Base-by-base conservation (phyloP, 2,329 filamentous ascomycete species). In the Drechslerella dactyloides region DNA sequence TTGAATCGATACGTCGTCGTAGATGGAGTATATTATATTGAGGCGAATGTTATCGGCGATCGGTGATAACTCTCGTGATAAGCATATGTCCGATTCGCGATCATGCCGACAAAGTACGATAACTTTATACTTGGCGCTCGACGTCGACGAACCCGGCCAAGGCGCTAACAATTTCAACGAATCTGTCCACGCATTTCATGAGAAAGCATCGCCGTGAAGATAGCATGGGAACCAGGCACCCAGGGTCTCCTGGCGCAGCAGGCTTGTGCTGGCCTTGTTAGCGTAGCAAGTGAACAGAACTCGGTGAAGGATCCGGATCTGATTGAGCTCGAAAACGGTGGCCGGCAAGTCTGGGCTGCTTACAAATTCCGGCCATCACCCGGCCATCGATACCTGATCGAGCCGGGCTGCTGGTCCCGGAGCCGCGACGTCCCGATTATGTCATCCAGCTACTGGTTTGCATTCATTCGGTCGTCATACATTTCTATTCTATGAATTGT, bases 271-370 rank as follows among this genome's bases (percentile, higher is more conserved):
- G 6, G 33, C 13, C 33, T 44, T n/a, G n/a, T 44, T 42, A 7
- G 35, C 13, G 35, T 7, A 57, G 44, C 17, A 44, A 17, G 11
- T 42, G 27, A n/a, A 57, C 42, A 17, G 15, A 23, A 24, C n/a
- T 7, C 17, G 23, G 55, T 58, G 55, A 50, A 58, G 55, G 55
- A 58, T 58, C 55, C 13, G 40, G 19, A 46, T 33, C 55, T 40
- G 19, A 58, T 15, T 3, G 33, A 27, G 6, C 23, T 23, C 23
- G 21, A 35, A 17, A 27, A 11, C 24, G 4, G 15, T 33, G 33
- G n/a, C 17, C 51, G 51, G 27, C 3, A 23, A 52, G 40, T 42
- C 37, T 42, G 37, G 37, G 13, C n/a, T 42, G 37, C 37, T 42
- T 5, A 42, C 37, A 42, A 42, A 42, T 42, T 4, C 37, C 37